Evolutionary conservation across 2,329 filamentous ascomycete species (phyloP), one percentile per base, ranked within the genome.

Genomic region (Davidsoniella virescens): DNA sequence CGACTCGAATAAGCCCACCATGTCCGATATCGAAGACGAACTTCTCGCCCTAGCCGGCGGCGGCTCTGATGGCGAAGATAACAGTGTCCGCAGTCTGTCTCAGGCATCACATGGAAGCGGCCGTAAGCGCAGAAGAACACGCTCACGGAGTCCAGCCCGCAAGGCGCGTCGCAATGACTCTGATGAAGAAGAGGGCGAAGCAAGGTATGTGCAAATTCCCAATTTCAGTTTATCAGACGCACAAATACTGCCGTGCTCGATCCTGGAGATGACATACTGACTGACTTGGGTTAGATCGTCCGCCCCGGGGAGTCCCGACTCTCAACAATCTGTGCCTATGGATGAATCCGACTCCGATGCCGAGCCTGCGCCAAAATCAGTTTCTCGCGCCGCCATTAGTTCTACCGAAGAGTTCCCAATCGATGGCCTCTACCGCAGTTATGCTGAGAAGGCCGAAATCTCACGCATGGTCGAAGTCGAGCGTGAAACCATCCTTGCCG

Each of bases 1-100:
- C 44, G 14, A 37, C 26, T n/a, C 16, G 41, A 43, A 20, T 14
- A 43, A 20, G 23, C 9, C 52, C 54, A 73, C 56, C 60, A 94
- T 94, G 87, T 83, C 85, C 51, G 85, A 90, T 62, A 76, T 95
- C 57, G 90, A 96, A 63, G 87, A 90, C 59, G 90, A 95, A 69
- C 80, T 96, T 57, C 82, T 96, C 56, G 88, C 86, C 61, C 80
- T 96, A 56, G 92, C 88, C 50, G 92, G 87, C 59, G 52, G 52
- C 25, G 87, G 85, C 57, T 76, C 77, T 52, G 76, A 73, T 60
- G 76, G 76, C 58, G 76, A 77, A 64, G 73, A 69, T 50, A 45
- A 33, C 44, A 47, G 43, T 37, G 36, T 49, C 39, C 44, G 45
- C 47, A 49, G 45, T 17, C 23, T 17, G 16, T 52, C 51, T 18